Evolutionary conservation across 1,139 yeast genomes (phyloP).

Genomic region (Taiozyma sp.): DNA sequence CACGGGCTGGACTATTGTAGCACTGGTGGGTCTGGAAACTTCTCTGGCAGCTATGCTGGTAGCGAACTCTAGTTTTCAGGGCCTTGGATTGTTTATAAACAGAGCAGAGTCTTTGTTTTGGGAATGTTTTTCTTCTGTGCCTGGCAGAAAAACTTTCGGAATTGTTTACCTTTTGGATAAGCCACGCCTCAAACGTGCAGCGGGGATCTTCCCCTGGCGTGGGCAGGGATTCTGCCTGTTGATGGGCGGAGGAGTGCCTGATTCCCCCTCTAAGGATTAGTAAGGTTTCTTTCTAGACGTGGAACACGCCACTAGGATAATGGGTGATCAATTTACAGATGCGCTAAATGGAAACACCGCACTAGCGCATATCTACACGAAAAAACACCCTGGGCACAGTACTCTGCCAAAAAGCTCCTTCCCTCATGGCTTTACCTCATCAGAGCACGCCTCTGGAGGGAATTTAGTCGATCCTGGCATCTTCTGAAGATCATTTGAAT

Average conservation of each 20-base stretch:
- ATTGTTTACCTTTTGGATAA: neutral
- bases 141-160: neutral
- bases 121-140: neutral
- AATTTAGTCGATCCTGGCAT: too few species aligned
- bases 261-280: too few species aligned
- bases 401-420: too few species aligned
- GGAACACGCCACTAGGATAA: too few species aligned
- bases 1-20: neutral
- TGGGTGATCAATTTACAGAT: too few species aligned
- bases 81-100: neutral
- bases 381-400: too few species aligned
- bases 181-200: neutral
- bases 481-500: too few species aligned
- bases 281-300: too few species aligned
- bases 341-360: too few species aligned
- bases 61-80: neutral
- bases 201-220: neutral
- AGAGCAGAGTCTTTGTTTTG: neutral
- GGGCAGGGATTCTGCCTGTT: neutral
- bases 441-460: too few species aligned
- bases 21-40: neutral
- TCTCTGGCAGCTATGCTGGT: neutral
- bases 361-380: too few species aligned
- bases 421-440: too few species aligned
- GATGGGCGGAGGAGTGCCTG: neutral